phyloP scores from a whole-genome alignment of 2,329 filamentous ascomycete genomes.

The Emericellopsis atlantica region DNA sequence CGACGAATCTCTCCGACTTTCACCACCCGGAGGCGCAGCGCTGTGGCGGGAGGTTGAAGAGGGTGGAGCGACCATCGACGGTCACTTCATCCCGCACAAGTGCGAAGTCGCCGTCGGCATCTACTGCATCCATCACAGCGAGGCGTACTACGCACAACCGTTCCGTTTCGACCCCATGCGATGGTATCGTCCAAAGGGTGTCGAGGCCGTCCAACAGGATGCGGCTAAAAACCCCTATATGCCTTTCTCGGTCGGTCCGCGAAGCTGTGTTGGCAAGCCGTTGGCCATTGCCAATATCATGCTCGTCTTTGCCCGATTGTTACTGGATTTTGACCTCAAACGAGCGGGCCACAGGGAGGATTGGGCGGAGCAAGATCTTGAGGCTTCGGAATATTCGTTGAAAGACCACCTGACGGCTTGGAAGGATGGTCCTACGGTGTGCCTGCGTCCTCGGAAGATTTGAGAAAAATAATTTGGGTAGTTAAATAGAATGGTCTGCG shows the following conservation, averaged over 20 bases:
- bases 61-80: constrained; percentile 5
- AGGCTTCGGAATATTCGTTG: too few species aligned
- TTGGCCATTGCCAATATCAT: constrained; percentile 57
- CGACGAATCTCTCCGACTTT: constrained; percentile 12
- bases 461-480: too few species aligned
- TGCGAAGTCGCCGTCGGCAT: constrained; percentile 26
- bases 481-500: too few species aligned
- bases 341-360: too few species aligned
- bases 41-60: constrained; percentile 6
- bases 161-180: constrained; percentile 50
- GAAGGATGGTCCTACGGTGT: too few species aligned
- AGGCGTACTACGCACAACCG: constrained; percentile 45
- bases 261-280: constrained; percentile 61
- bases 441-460: too few species aligned
- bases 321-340: constrained; percentile 46
- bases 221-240: constrained; percentile 49
- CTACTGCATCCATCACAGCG: constrained; percentile 57
- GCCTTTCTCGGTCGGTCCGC: constrained; percentile 57
- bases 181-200: constrained; percentile 42
- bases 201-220: constrained; percentile 6
- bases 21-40: constrained; percentile 3
- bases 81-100: constrained; percentile 5
- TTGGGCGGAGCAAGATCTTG: too few species aligned
- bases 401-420: too few species aligned
- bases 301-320: constrained; percentile 44